Evolutionary conservation across 805 yeast species (phyloP), one percentile per base, ranked within the genome.

Genomic region (Ogataea neopini): DNA sequence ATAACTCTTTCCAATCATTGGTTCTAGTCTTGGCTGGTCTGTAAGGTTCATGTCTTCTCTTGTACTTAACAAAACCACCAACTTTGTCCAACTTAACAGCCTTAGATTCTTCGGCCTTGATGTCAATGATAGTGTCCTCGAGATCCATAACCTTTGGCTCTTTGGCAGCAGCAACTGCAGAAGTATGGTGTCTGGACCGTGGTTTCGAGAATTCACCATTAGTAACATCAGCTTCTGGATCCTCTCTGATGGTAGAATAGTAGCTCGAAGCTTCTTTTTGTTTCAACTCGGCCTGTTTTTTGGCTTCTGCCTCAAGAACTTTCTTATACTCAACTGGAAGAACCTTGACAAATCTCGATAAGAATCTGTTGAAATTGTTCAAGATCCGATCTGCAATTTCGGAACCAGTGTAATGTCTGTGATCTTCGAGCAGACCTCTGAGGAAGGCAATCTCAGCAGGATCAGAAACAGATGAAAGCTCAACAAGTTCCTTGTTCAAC

Each of bases 371-470:
- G 77, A 94, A 92, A 70, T 91, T 91, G 53, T 73, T 76, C 73
- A 92, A 77, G 53, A 94, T 79, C 50, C 86, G 79, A 58, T 82
- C 86, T 43, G 98, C 97, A 54, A 94, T 79, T 63, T 86, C 92
- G 36, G 98, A 92, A 28, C 84, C 86, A 46, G 99, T 92, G 80
- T 87, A 90, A 67, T 90, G 96, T 61, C 90, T 84, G 69, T 94
- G 98, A 63, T 94, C 97, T 70, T 92, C 97, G 58, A 92, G 82
- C 62, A 92, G 77, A 22, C 95, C 96, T 64, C 96, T 85, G 61
- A 92, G 81, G 70, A 88, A 90, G 0, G 97, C 97, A 71, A 91
- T 87, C 72, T 92, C 99, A 40, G 85, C 77, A 6, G 97, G 96
- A 57, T 92, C 97, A 44, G 81, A 75, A 43, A 92, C 77, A 42